Evolutionary conservation across 345 rosid species (phyloP), one percentile per base, ranked within the genome.

Genomic region (Psidium friedrichsthalianum): DNA sequence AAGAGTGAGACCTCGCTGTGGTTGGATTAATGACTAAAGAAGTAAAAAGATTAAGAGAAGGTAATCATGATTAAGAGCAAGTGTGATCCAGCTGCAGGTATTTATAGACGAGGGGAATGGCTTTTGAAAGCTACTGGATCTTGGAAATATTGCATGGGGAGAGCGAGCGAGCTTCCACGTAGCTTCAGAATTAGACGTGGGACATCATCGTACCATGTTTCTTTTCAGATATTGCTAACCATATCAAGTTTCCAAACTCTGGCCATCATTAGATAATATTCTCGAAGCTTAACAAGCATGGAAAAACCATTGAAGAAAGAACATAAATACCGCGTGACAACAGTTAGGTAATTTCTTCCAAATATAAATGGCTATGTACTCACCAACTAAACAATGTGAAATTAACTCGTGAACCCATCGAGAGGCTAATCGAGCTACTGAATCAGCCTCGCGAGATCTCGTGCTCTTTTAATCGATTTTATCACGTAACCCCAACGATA

Each of bases 121-220:
- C 24, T 6, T 20, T 21, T 20, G 56, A 55, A 24, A 6, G 56
- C 56, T 55, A 7, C 24, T 20, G 56, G 20, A 55, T 55, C 24
- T 21, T 20, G 56, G 78, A 69, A 6, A 69, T 69, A 69, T 18
- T 69, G 78, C 78, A 69, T 36, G 78, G 78, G 44, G 44, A 14
- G 40, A 29, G 22, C 10, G 74, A 84, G 92, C 74, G 89, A 89
- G 91, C 86, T 93, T 93, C 94, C 87, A 64, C 88, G 93, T 83
- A 90, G 87, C 54, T 92, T 87, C 49, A 7, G 27, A 11, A 54
- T 84, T 81, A 87, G 74, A 82, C 86, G 24, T 32, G 44, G 44
- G 44, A 18, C 44, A 16, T 18, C 44, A 32, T 32, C 47, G 8
- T 22, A 2, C 2, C 56, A 55, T 2, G 9, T 18, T 20, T 52